Percentiles rank a stretch among this genome's conserved stretches.
Conservation (phyloP, 2,329 filamentous ascomycete genomes). For the Pseudopithomyces maydicus region DNA sequence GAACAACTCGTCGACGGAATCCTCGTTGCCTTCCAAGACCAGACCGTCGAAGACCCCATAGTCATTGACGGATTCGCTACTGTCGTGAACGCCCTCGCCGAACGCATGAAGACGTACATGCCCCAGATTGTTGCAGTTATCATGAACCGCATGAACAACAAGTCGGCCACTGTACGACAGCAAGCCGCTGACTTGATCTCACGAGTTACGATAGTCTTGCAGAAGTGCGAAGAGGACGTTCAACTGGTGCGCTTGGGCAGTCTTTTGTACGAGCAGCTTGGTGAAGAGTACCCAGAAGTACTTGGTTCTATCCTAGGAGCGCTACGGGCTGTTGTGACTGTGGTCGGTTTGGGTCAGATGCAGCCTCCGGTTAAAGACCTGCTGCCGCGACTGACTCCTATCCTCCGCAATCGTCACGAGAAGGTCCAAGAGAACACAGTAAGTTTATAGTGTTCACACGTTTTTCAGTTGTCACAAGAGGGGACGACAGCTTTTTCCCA, state of each 20-base stretch:
- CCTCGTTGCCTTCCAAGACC: constrained; percentile 94
- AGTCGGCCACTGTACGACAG: constrained; percentile 93
- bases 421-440: constrained; percentile 97
- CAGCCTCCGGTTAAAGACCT: constrained; percentile 97
- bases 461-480: too few relatives aligned
- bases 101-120: constrained; percentile 92
- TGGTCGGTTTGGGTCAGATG: constrained; percentile 98
- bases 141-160: constrained; percentile 96
- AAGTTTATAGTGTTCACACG: too few relatives aligned
- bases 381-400: constrained; percentile 93
- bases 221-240: constrained; percentile 94
- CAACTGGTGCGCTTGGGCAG: constrained; percentile 94
- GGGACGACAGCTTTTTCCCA: too few relatives aligned
- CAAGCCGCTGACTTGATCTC: constrained; percentile 97
- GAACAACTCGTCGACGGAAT: constrained; percentile 95
- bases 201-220: constrained; percentile 98
- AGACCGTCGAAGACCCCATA: constrained; percentile 93
- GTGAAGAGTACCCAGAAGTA: constrained; percentile 98
- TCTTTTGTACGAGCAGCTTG: constrained; percentile 96
- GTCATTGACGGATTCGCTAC: constrained; percentile 98
- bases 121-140: constrained; percentile 97
- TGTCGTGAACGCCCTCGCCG: constrained; percentile 92
- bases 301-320: constrained; percentile 95
- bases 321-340: constrained; percentile 92
- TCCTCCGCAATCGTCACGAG: constrained; percentile 95